Evolutionary conservation across 2,329 filamentous ascomycete species (phyloP), one percentile per base, ranked within the genome.

Genomic region (Xylaria sp.): DNA sequence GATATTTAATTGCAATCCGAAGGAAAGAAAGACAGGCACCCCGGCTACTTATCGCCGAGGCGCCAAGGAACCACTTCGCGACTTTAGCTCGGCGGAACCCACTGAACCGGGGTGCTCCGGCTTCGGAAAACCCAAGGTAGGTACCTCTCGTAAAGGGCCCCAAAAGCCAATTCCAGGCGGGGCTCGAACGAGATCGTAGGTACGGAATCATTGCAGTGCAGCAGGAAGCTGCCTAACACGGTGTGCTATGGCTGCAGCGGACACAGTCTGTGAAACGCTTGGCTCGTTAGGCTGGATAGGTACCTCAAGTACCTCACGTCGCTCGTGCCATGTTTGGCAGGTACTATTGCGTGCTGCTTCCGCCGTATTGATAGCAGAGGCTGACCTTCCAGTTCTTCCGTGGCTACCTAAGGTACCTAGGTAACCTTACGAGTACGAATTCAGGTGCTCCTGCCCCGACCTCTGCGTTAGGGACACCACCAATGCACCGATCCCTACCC

Each of bases 21-120:
- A 13, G 9, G 49, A n/a, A 34, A 35, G 23, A 51, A 51, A 18
- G 49, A 11, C 49, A 13, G 49, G 23, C 49, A 23, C 48, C 18
- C 49, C 49, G 23, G 13, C 16, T 51, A 34, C 54, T 62, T 64
- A 64, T 64, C 62, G 57, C 59, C 62, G 59, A 62, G 52, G 35
- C 57, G 50, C 62, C 55, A 58, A 44, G 16, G 13, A 34, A 51
- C 37, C 42, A 46, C 13, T 47, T n/a, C 44, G 11, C 54, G 51
- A 18, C 39, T n/a, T 39, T 16, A 54, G 54, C 57, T 34, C 23
- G 10, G 13, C 30, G 23, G 34, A 6, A 30, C 23, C 23, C 23
- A 30, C 23, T 30, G 49, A 11, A 16, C 49, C 49, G 49, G 49
- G 49, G 49, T n/a, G 49, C 23, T 51, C 49, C 49, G 49, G 49